Evolutionary conservation across 257 asterid species (phyloP).

Genomic region (Jasminum sambac): DNA sequence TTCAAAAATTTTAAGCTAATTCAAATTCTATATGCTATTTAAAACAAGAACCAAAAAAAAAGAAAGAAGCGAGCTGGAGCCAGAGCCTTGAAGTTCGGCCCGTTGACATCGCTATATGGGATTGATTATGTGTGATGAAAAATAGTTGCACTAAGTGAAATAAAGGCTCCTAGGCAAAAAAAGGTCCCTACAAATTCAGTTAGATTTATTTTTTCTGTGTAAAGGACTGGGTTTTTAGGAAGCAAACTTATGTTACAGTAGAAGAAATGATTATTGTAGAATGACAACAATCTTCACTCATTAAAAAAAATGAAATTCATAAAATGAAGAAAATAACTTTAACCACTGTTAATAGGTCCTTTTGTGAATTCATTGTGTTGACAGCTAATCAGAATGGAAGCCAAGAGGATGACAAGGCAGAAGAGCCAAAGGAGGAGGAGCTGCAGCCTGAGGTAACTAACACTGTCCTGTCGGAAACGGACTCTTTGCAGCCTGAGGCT

Average conservation of each 20-base stretch:
- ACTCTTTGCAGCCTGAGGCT: neutral
- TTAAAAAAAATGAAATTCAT: neutral
- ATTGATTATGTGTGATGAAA: neutral
- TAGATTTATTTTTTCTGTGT: neutral
- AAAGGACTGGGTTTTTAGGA: neutral
- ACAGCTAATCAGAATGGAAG: conserved; percentile 43
- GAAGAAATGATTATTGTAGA: neutral
- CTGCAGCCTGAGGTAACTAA: neutral
- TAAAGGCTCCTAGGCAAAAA: neutral
- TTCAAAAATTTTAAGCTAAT: no score
- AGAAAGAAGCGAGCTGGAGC: no score
- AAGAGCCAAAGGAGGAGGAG: conserved; percentile 9
- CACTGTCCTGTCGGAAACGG: neutral
- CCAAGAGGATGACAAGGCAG: conserved; percentile 24
- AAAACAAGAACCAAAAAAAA: no score
- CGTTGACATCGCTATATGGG: neutral
- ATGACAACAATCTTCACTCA: neutral
- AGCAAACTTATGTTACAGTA: neutral
- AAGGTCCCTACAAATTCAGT: neutral
- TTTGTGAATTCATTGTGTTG: neutral
- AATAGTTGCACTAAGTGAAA: neutral
- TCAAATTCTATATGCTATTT: no score
- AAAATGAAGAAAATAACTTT: neutral
- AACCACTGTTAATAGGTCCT: neutral
- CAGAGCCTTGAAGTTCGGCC: neutral